Evolutionary conservation across 441 rosid species (phyloP).

Genomic region (Gossypium trilobum): DNA sequence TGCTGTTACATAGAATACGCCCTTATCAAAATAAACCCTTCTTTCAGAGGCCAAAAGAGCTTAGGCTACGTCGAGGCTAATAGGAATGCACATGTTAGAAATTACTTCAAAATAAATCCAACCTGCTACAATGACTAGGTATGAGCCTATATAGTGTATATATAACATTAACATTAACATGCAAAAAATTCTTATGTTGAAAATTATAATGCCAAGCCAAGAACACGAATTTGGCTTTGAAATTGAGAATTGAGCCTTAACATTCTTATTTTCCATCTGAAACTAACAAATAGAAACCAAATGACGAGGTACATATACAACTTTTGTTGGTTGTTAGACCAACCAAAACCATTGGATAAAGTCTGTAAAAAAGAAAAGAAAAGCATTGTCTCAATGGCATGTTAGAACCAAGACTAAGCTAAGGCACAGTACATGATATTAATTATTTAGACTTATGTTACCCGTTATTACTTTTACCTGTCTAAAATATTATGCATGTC

Average conservation of each 20-base stretch:
- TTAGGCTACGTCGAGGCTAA: neutral
- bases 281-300: neutral
- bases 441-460: too few species aligned
- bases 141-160: too few species aligned
- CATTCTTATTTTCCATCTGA: neutral
- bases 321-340: too few species aligned
- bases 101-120: neutral
- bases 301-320: too few species aligned
- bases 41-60: neutral
- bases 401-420: too few species aligned
- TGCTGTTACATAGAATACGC: too few species aligned
- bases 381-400: too few species aligned
- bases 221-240: neutral
- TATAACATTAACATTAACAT: neutral
- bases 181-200: neutral
- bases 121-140: neutral
- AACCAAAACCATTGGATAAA: too few species aligned
- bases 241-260: neutral
- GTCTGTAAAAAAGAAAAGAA: too few species aligned
- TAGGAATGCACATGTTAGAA: neutral
- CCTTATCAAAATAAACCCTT: neutral
- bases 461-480: too few species aligned
- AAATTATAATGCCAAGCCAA: neutral
- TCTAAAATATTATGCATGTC: too few species aligned
- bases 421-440: too few species aligned